Percentiles rank a stretch among this genome's conserved stretches.
These are phyloP conservation scores for Dispira parvispora DNA, from an alignment of 192 early-diverging fungal genomes.

Conservation along the genomic window DNA sequence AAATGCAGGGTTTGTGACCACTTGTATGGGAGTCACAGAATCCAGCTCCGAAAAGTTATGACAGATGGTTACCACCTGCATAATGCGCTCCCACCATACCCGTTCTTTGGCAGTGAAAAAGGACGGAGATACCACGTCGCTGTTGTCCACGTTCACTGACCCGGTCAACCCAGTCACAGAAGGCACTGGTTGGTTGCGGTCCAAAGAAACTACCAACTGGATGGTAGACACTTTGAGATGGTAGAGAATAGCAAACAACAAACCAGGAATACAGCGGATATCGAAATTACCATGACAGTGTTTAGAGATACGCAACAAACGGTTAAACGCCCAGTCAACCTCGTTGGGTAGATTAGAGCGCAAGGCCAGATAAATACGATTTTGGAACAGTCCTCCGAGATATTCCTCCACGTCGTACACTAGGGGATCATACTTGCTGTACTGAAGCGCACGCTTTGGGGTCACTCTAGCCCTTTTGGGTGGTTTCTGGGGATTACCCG, in stretches of 20 bases:
- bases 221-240: not conserved
- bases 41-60: conserved; percentile 3
- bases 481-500: not conserved
- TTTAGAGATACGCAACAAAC: conserved; percentile 5
- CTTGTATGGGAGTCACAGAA: not conserved
- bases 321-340: conserved; percentile 10
- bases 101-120: not conserved
- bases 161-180: not conserved
- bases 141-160: too few relatives aligned
- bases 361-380: conserved; percentile 3
- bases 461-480: not conserved
- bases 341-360: conserved; percentile 10
- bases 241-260: not conserved
- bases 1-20: not conserved
- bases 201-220: not conserved
- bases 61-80: conserved; percentile 1
- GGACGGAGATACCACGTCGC: not conserved
- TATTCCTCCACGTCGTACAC: conserved; percentile 1
- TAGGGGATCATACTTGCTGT: not conserved
- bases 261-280: conserved; percentile 6
- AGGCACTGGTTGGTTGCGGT: not conserved
- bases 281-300: conserved; percentile 3
- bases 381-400: conserved; percentile 1
- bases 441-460: not conserved
- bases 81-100: not conserved